Conservation (phyloP, 179 eudicot species). For the Nepenthes alata region DNA sequence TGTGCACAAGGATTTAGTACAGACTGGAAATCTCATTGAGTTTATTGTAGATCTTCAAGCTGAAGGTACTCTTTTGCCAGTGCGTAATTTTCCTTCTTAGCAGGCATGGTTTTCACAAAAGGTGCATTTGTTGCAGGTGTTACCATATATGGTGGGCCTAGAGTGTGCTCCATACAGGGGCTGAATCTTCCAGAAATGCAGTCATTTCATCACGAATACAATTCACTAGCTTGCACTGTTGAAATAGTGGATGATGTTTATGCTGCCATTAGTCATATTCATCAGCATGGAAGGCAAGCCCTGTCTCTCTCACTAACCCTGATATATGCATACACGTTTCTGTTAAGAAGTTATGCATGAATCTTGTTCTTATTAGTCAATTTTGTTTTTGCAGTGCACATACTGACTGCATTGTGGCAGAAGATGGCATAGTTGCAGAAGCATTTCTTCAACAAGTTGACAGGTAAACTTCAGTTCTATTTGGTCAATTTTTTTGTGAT, state of each 20-base stretch:
- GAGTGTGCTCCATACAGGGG: constrained; percentile 40
- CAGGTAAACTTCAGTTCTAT: constrained; percentile 74
- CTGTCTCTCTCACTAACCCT: not conserved
- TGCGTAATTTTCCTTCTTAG: not conserved
- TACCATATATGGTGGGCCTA: constrained; percentile 69
- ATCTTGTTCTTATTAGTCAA: too few species aligned
- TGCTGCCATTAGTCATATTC: constrained; percentile 85
- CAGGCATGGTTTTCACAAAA: not conserved
- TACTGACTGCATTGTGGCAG: constrained; percentile 77
- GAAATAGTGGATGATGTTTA: constrained; percentile 85
- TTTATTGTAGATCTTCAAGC: constrained; percentile 50
- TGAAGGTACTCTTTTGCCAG: constrained; percentile 31
- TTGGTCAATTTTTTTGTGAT: not conserved
- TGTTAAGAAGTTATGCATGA: not conserved
- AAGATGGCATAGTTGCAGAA: constrained; percentile 57
- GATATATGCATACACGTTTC: not conserved
- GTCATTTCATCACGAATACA: constrained; percentile 80
- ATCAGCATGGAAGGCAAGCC: constrained; percentile 19
- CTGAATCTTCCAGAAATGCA: constrained; percentile 47
- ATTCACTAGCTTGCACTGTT: constrained; percentile 73
- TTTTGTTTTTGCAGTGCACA: constrained; percentile 55
- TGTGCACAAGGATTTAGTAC: constrained; percentile 58
- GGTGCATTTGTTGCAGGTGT: constrained; percentile 43
- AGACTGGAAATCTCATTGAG: constrained; percentile 36
- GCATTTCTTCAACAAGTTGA: constrained; percentile 68